These are phyloP conservation scores for Juncus effusus DNA, from an alignment of 176 grass and related monocot genomes.

Conservation along the genomic window DNA sequence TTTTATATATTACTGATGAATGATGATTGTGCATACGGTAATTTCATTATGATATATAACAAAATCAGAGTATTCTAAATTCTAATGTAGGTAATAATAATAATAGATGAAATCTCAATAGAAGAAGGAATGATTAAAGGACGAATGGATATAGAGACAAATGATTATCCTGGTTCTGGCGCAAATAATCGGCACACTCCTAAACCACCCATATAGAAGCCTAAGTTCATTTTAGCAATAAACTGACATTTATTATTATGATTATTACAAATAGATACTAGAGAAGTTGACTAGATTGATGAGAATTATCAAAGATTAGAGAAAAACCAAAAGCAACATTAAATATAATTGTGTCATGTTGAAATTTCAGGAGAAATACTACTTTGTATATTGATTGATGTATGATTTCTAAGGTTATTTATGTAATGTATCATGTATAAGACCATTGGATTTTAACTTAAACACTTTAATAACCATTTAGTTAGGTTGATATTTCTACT, in stretches of 20 bases:
- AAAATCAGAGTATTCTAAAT: conserved; percentile 20
- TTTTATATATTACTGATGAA: background rate
- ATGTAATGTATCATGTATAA: background rate
- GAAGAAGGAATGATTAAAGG: conserved; percentile 1
- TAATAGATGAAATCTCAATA: conserved; percentile 23
- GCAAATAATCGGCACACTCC: conserved; percentile 60
- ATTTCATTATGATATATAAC: background rate
- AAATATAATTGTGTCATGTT: conserved; percentile 6
- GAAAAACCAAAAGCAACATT: background rate
- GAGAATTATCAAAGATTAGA: conserved; percentile 11
- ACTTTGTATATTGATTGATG: background rate
- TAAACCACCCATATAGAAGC: conserved; percentile 40
- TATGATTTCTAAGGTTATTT: background rate
- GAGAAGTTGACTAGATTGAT: background rate
- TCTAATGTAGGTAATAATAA: background rate
- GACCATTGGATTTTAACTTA: background rate
- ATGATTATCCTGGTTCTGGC: conserved; percentile 41
- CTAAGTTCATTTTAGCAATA: background rate
- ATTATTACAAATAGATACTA: background rate
- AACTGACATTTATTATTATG: background rate
- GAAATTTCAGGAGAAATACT: background rate
- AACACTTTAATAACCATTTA: too few relatives aligned
- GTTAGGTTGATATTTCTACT: too few relatives aligned
- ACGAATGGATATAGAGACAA: conserved; percentile 45
- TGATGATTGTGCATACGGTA: background rate